phyloP scores from a whole-genome alignment of 805 yeast species.

The Wickerhamomyces bovis region DNA sequence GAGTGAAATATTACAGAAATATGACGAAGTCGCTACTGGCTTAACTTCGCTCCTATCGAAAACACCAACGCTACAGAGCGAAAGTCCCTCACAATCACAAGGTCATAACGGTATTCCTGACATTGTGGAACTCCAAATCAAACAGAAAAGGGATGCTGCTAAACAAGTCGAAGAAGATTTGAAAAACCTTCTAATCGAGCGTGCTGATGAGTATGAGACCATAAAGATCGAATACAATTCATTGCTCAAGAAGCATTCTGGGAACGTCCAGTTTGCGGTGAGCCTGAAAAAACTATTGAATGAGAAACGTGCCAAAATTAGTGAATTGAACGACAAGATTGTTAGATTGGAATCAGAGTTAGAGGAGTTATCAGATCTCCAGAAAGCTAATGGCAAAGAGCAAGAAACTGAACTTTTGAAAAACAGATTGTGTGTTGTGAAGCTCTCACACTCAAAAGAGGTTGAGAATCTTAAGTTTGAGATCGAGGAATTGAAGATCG shows the following conservation, averaged over 20 bases:
- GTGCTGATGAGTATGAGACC: conserved; percentile 8
- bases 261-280: conserved; percentile 5
- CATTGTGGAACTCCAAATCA: conserved; percentile 1
- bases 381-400: conserved; percentile 3
- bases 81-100: background rate
- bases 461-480: conserved; percentile 12
- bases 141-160: conserved; percentile 10
- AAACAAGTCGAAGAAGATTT: conserved; percentile 15
- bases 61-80: conserved; percentile 2
- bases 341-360: conserved; percentile 14
- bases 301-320: conserved; percentile 15
- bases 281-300: conserved; percentile 13
- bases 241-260: conserved; percentile 12
- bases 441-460: conserved; percentile 19
- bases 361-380: conserved; percentile 6
- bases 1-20: conserved; percentile 10
- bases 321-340: conserved; percentile 8
- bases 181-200: conserved; percentile 9
- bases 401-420: conserved; percentile 19
- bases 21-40: background rate
- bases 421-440: conserved; percentile 17
- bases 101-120: background rate
- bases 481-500: conserved; percentile 10
- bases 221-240: conserved; percentile 13
- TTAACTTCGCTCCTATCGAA: background rate